phyloP scores from a whole-genome alignment of 495 filamentous ascomycete species.

The Hyaloscypha variabilis region DNA sequence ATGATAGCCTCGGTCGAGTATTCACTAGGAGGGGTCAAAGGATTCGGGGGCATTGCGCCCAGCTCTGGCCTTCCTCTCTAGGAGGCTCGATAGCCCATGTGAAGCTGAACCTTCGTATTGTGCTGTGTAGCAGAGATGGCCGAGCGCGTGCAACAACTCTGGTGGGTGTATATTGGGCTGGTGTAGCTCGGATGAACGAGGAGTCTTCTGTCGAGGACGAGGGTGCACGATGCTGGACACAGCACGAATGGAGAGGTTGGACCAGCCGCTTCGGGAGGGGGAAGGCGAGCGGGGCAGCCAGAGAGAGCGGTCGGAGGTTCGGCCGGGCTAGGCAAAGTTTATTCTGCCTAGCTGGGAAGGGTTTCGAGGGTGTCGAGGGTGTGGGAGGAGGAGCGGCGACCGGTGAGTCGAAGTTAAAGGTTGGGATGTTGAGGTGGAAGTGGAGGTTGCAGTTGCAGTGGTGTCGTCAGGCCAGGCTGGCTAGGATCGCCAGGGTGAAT shows the following conservation, averaged over 20 bases:
- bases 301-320: not conserved
- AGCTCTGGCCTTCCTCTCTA: constrained; percentile 20
- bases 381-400: not conserved
- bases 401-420: not conserved
- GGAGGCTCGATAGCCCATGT: constrained; percentile 20
- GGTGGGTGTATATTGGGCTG: constrained; percentile 11
- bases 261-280: not conserved
- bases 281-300: not conserved
- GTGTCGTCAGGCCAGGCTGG: not conserved
- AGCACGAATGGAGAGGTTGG: constrained; percentile 3
- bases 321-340: not conserved
- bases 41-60: constrained; percentile 26
- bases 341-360: not conserved
- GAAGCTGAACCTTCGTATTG: constrained; percentile 19
- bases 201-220: constrained; percentile 15
- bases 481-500: no score
- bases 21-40: constrained; percentile 21
- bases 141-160: constrained; percentile 3
- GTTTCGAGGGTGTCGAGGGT: no score
- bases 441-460: not conserved
- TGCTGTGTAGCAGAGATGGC: constrained; percentile 14
- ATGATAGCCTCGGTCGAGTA: constrained; percentile 12
- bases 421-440: not conserved
- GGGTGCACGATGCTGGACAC: constrained; percentile 13
- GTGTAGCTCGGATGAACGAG: constrained; percentile 18